These are phyloP conservation scores for Funneliformis caledonium DNA, from an alignment of 371 early-diverging fungal genomes.

Conservation along the genomic window DNA sequence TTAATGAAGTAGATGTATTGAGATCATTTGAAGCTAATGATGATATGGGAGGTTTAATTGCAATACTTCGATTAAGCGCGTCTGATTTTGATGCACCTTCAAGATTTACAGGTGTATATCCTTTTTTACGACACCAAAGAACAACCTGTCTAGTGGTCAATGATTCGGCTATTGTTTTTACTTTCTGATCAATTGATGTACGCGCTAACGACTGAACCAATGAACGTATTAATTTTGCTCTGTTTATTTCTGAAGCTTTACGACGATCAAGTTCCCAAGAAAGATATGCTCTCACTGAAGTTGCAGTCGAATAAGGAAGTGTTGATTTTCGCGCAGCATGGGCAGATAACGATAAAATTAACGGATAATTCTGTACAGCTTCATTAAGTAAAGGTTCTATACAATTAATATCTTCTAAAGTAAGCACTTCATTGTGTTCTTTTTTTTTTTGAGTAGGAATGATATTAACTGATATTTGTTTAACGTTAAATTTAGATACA, in stretches of 20 bases:
- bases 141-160: constrained; percentile 29
- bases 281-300: constrained; percentile 11
- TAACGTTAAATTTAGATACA: neutral
- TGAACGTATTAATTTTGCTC: constrained; percentile 32
- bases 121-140: constrained; percentile 37
- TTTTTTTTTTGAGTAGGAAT: neutral
- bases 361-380: constrained; percentile 29
- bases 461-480: neutral
- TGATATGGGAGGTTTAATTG: neutral
- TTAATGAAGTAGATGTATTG: neutral
- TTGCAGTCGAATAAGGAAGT: constrained; percentile 29
- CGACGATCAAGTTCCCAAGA: constrained; percentile 26
- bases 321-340: neutral
- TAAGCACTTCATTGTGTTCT: neutral
- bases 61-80: too few relatives aligned
- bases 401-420: neutral
- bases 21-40: neutral
- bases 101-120: constrained; percentile 3
- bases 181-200: neutral
- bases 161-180: neutral
- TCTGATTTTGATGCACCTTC: neutral
- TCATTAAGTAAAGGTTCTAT: constrained; percentile 29
- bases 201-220: constrained; percentile 26
- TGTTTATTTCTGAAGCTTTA: constrained; percentile 27
- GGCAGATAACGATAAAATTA: neutral